A percentile compares a stretch with the other conserved stretches of the same genome.
Conservation (phyloP, 257 asterid species). For the Fraxinus pennsylvanica region DNA sequence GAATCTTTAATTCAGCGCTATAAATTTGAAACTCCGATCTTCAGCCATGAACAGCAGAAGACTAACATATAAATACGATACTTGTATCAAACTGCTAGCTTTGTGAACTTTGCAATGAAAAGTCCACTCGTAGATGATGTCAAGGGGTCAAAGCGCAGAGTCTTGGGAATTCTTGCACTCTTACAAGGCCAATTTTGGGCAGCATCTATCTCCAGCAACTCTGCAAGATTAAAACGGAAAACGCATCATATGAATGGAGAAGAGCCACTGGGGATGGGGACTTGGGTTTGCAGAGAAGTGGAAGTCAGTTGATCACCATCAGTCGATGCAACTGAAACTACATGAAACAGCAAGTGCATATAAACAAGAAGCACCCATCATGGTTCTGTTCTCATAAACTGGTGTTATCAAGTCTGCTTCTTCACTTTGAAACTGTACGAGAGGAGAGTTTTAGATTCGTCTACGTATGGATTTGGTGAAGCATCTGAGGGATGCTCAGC, state of each 20-base stretch:
- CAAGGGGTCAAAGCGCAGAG: constrained; percentile 78
- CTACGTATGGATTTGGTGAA: neutral
- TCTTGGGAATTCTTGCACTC: constrained; percentile 56
- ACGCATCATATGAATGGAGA: neutral
- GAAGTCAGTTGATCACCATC: neutral
- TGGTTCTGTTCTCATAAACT: neutral
- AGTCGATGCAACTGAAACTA: neutral
- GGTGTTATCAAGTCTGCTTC: neutral
- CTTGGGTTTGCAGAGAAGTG: neutral
- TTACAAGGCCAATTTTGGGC: constrained; percentile 77
- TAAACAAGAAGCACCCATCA: neutral
- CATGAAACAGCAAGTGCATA: no score
- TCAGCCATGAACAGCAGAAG: neutral
- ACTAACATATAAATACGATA: constrained; percentile 2
- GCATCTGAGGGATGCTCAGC: neutral
- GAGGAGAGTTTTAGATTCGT: neutral
- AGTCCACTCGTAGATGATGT: constrained; percentile 83
- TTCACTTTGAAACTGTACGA: neutral
- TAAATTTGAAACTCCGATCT: neutral
- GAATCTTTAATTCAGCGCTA: no score
- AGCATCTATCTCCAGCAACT: constrained; percentile 66
- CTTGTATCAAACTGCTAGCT: constrained; percentile 35
- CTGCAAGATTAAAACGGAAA: constrained; percentile 38
- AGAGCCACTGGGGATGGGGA: neutral
- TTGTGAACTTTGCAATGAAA: constrained; percentile 83